Evolutionary conservation across 148 eudicot species (phyloP), one percentile per base, ranked within the genome.

Genomic region (Rhododendron williamsianum): DNA sequence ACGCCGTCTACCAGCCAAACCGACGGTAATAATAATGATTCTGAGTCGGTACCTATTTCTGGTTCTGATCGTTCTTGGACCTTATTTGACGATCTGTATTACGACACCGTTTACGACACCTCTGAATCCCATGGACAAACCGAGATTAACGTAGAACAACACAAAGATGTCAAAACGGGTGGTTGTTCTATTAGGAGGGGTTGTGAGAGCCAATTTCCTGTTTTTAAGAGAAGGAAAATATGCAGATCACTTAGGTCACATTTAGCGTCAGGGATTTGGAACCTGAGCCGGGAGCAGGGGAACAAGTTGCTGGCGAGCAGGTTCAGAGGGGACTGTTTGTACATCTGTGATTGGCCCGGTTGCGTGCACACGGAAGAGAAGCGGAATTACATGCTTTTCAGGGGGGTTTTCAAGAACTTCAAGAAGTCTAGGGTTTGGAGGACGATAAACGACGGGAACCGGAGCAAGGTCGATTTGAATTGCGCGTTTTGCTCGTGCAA

Each of bases 331-430:
- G 99, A 96, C 77, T 89, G 93, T 54, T 82, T 96, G 35, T 96
- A 96, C 87, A 91, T 96, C 25, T 91, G 99, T 58, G 97, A 96
- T 46, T 93, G 99, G 99, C 99, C 99, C 0, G 99, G 99, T 18
- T 96, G 99, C 71, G 84, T 93, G 1, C 99, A 96, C 85, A 69
- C 85, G 6, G 97, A 93, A 78, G 94, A 96, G 88, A 95, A 92
- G 92, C 67, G 99, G 78, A 92, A 89, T 74, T 96, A 96, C 88
- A 96, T 94, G 98, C 81, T 96, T 76, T 96, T 96, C 81, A 87
- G 99, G 60, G 99, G 99, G 4, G 81, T 96, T 18, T 96, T 96
- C 87, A 94, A 91, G 94, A 91, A 96, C 67, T 96, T 96, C 86
- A 95, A 95, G 87, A 87, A 90, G 46, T 91, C 97, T 0, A 83